Base-by-base conservation (phyloP, 1,284 basidiomycete species). In the Ganoderma lingzhi region DNA sequence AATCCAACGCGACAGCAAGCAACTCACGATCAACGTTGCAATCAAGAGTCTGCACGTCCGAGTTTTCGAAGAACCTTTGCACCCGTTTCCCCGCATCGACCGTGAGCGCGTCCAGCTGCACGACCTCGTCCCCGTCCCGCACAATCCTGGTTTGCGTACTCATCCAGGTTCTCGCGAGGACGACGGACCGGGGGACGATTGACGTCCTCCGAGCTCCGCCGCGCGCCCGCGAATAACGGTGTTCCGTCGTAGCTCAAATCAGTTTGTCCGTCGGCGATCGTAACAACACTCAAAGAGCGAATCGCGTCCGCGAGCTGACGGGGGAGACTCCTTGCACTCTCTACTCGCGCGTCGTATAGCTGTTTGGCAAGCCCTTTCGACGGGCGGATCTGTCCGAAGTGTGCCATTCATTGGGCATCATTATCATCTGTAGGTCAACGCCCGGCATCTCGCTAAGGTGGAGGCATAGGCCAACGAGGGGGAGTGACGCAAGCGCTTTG, bases 41-140 rank as follows among this genome's bases (percentile, higher is more conserved):
- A 8, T 39, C 41, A 9, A 30, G n/a, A n/a, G 41, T 39, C 37
- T 45, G 28, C 23, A 39, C 19, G 12, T 41, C 41, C 41, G 60
- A 28, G 9, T 44, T 9, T 35, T 71, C 70, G n/a, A 32, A 55
- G 30, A 55, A 55, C 15, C 30, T 14, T 14, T 55, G 53, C 15
- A 55, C 30, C 14, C 14, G 53, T 6, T 17, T 10, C 15, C 53
- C 53, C 10, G 32, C 12, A 0, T 32, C 14, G 15, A 30, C 53
- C 53, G 30, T 55, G 53, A 55, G 53, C 15, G 53, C 53, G 30
- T 32, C 30, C 28, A 32, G 4, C 30, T 14, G 53, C 30, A 55
- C 53, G 30, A 30, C 6, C 30, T 32, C 53, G 6, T 30, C 14
- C 53, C 30, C 53, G 14, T 55, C 53, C 53, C 53, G 53, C 30